A percentile compares a stretch with the other conserved stretches of the same genome.
Conservation (phyloP, 805 yeast species). For the Phaffomyces thermotolerans region DNA sequence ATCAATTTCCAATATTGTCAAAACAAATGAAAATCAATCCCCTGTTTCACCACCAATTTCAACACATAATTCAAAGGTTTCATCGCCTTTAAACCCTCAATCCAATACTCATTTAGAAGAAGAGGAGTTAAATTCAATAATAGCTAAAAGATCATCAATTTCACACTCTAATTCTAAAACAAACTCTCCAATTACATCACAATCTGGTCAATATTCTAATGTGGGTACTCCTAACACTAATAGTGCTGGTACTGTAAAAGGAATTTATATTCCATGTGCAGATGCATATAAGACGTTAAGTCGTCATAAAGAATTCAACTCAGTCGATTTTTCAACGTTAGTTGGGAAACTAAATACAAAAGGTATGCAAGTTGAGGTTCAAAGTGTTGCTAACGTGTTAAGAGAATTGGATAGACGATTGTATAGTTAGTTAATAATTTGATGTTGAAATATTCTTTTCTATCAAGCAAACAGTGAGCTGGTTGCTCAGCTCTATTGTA, state of each 20-base stretch:
- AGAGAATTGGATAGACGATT: slow-evolving; percentile 64
- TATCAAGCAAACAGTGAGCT: too few species aligned
- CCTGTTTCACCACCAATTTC: slow-evolving; percentile 25
- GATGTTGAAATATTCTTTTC: background rate
- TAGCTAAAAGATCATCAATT: slow-evolving; percentile 1
- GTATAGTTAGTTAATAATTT: slow-evolving; percentile 11
- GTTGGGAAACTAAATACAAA: slow-evolving; percentile 71
- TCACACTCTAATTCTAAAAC: slow-evolving; percentile 5
- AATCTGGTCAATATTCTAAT: background rate
- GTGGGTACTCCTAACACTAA: background rate
- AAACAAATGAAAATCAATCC: slow-evolving; percentile 13
- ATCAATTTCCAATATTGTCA: background rate
- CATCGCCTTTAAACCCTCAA: slow-evolving; percentile 18
- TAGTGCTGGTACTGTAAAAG: slow-evolving; percentile 19
- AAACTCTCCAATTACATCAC: slow-evolving; percentile 1
- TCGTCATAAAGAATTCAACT: slow-evolving; percentile 68
- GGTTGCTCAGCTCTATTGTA: too few species aligned
- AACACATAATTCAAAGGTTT: slow-evolving; percentile 20
- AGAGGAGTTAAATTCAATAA: slow-evolving; percentile 21
- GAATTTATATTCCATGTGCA: slow-evolving; percentile 74
- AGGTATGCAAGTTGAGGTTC: slow-evolving; percentile 91
- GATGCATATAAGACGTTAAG: slow-evolving; percentile 86
- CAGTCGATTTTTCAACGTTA: slow-evolving; percentile 65
- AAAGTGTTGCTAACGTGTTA: slow-evolving; percentile 76
- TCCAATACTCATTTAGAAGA: slow-evolving; percentile 9